phyloP scores from a whole-genome alignment of 2,329 filamentous ascomycete genomes.

The Microsporum audouinii region DNA sequence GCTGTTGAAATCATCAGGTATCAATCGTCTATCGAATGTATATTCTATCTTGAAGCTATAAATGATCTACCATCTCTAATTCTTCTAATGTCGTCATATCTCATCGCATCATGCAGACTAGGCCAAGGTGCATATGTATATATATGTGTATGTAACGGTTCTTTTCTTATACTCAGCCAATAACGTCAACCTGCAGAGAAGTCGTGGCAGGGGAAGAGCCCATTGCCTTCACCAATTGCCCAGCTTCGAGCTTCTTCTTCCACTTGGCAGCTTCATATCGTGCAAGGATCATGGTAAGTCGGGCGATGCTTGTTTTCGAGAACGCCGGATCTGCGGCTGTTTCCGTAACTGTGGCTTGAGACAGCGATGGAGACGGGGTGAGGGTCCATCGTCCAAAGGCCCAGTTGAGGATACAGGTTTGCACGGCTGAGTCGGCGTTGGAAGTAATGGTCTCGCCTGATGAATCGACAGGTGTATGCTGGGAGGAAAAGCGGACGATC shows the following conservation, averaged over 20 bases:
- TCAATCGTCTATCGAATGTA: not conserved
- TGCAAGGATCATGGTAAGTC: constrained; percentile 38
- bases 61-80: not conserved
- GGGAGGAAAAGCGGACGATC: constrained; percentile 39
- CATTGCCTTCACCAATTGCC: constrained; percentile 22
- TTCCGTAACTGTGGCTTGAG: constrained; percentile 6
- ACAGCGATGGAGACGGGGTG: constrained; percentile 47
- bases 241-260: constrained; percentile 38
- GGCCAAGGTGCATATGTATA: not conserved
- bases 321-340: not conserved
- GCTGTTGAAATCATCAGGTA: not conserved
- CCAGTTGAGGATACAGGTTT: constrained; percentile 89
- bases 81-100: not conserved
- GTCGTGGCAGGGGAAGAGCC: not conserved
- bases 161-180: not conserved
- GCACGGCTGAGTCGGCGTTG: constrained; percentile 10
- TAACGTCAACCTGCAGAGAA: constrained; percentile 25
- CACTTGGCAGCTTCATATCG: constrained; percentile 39
- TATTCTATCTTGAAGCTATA: not conserved
- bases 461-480: constrained; percentile 35
- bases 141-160: not conserved
- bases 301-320: constrained; percentile 19
- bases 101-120: not conserved
- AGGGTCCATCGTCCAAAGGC: constrained; percentile 94
- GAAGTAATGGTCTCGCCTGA: constrained; percentile 34